These are phyloP conservation scores for Polytrichum formosum DNA, from an alignment of 225 moss, liverwort and hornwort species.

Conservation along the genomic window DNA sequence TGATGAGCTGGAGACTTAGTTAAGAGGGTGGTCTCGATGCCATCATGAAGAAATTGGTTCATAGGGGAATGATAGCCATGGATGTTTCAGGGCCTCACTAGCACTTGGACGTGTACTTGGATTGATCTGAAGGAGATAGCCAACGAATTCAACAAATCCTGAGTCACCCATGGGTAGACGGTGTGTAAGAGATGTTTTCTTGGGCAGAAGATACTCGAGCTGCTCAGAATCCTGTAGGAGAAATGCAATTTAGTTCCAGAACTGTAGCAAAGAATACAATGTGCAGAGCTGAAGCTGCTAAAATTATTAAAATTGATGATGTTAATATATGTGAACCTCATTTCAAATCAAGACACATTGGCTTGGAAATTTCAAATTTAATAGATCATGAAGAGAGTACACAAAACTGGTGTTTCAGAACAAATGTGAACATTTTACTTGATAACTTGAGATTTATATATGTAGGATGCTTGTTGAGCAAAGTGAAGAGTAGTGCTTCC, in stretches of 20 bases:
- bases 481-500: no score
- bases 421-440: no score
- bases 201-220: conserved; percentile 77
- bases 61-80: conserved; percentile 94
- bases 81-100: conserved; percentile 81
- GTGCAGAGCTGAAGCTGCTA: no score
- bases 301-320: no score
- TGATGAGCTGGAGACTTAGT: neutral
- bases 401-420: no score
- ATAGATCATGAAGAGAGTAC: no score
- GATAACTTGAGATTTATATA: no score
- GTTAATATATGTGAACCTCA: no score
- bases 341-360: no score
- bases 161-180: conserved; percentile 98
- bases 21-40: neutral
- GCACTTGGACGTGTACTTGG: conserved; percentile 76
- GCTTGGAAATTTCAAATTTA: no score
- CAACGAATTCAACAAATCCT: conserved; percentile 94
- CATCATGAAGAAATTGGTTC: conserved; percentile 83
- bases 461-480: no score
- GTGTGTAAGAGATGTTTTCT: conserved; percentile 85
- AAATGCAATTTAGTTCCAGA: neutral
- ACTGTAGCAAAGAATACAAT: no score
- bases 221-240: conserved; percentile 74
- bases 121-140: conserved; percentile 68